Evolutionary conservation across 2,329 filamentous ascomycete genomes (phyloP).

Genomic region (Fusarium gaditjirri): DNA sequence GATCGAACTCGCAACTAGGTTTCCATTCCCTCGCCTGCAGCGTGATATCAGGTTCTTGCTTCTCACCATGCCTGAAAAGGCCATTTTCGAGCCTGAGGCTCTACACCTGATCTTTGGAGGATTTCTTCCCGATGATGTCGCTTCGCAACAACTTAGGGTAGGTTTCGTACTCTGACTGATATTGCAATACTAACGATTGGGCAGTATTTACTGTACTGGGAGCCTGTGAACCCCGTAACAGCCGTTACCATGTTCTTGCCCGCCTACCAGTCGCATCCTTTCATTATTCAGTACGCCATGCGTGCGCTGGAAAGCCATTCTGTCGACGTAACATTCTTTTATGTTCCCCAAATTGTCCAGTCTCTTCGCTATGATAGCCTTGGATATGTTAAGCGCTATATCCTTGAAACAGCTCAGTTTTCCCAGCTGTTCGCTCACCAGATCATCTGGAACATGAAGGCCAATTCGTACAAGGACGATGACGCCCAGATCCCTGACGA

Average conservation of each 20-base stretch:
- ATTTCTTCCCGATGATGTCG: slow-evolving; percentile 80
- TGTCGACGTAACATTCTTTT: slow-evolving; percentile 98
- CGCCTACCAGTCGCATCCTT: slow-evolving; percentile 89
- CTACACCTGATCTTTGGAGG: slow-evolving; percentile 84
- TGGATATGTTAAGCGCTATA: slow-evolving; percentile 96
- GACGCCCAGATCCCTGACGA: slow-evolving; percentile 88
- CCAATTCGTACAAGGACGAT: slow-evolving; percentile 97
- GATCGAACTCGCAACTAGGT: slow-evolving; percentile 84
- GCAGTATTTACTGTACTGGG: slow-evolving; percentile 92
- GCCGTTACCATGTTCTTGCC: slow-evolving; percentile 95
- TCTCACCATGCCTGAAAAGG: slow-evolving; percentile 85
- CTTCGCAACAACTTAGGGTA: slow-evolving; percentile 83
- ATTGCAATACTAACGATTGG: slow-evolving; percentile 24
- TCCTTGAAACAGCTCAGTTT: slow-evolving; percentile 94
- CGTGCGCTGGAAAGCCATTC: slow-evolving; percentile 92
- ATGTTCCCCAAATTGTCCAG: slow-evolving; percentile 98
- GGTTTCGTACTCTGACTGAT: neutral
- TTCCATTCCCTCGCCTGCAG: slow-evolving; percentile 77
- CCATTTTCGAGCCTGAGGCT: slow-evolving; percentile 82
- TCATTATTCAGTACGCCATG: slow-evolving; percentile 96
- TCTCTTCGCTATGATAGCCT: slow-evolving; percentile 90
- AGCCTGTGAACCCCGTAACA: slow-evolving; percentile 89
- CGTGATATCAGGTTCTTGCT: slow-evolving; percentile 83
- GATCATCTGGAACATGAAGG: slow-evolving; percentile 99
- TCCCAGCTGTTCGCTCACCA: slow-evolving; percentile 99